Percentiles rank a stretch among this genome's conserved stretches.
Evolutionary conservation across 2,329 filamentous ascomycete species (phyloP).

Genomic region (Aspergillus oerlinghausenensis): DNA sequence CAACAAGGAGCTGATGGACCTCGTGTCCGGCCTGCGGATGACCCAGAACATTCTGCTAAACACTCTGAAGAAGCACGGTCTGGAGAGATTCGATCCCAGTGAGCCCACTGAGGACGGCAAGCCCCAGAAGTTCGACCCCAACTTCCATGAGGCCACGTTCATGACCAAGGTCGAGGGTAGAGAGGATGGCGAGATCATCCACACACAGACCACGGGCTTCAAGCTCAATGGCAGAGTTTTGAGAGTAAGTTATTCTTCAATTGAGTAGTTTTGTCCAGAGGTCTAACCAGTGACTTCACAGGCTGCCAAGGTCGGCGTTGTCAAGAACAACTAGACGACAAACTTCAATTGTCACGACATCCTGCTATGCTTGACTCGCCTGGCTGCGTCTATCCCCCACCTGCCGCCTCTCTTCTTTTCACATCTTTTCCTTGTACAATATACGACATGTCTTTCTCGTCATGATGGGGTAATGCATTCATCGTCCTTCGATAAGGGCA

Average conservation of each 20-base stretch:
- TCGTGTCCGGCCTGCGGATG: conserved; percentile 92
- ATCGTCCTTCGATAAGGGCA: background rate
- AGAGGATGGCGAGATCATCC: conserved; percentile 85
- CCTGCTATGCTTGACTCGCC: background rate
- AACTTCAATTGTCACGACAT: conserved; percentile 3
- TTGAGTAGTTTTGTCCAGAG: background rate
- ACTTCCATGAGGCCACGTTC: conserved; percentile 94
- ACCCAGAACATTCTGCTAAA: conserved; percentile 82
- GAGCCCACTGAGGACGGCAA: conserved; percentile 43
- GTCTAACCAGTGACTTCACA: conserved; percentile 19
- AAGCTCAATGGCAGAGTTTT: conserved; percentile 84
- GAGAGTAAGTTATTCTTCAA: conserved; percentile 47
- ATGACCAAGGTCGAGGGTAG: conserved; percentile 83
- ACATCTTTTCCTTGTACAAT: conserved; percentile 29
- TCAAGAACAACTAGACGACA: conserved; percentile 63
- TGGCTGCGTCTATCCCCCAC: conserved; percentile 2
- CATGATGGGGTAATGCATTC: conserved; percentile 21
- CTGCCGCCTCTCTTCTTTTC: conserved; percentile 3
- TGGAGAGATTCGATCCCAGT: conserved; percentile 79
- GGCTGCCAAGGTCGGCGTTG: conserved; percentile 92
- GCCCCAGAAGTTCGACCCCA: conserved; percentile 88
- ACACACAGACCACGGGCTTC: conserved; percentile 94
- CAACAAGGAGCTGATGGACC: conserved; percentile 69
- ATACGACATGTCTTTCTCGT: conserved; percentile 27
- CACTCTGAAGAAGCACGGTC: conserved; percentile 88